Evolutionary conservation across 306 rosid species (phyloP).

Genomic region (Casuarina equisetifolia): DNA sequence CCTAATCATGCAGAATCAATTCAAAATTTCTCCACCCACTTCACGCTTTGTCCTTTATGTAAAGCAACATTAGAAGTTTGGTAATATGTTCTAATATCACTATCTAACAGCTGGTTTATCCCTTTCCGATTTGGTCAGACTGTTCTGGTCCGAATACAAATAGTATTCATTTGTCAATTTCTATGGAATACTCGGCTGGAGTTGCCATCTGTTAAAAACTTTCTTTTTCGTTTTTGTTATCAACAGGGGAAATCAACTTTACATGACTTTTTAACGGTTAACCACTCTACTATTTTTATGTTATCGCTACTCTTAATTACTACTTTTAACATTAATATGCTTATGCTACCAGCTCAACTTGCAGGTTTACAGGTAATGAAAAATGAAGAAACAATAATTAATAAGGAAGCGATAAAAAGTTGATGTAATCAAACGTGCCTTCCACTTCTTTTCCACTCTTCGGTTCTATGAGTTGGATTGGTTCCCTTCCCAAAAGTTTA

Average conservation of each 20-base stretch:
- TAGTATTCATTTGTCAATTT: not conserved
- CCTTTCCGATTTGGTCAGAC: not conserved
- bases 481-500: not conserved
- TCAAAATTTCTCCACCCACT: constrained; percentile 11
- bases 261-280: too few species aligned
- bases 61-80: not conserved
- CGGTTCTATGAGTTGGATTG: not conserved
- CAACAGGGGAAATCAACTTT: too few species aligned
- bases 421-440: not conserved
- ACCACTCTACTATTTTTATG: too few species aligned
- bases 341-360: constrained; percentile 10
- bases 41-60: not conserved
- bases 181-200: not conserved
- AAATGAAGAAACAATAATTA: not conserved
- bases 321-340: too few species aligned
- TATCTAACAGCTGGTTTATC: not conserved
- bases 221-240: not conserved
- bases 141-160: not conserved
- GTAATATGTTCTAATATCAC: constrained; percentile 8
- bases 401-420: not conserved
- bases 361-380: not conserved
- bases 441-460: not conserved
- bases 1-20: not conserved
- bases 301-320: too few species aligned
- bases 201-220: not conserved